Conservation (phyloP, 2,329 filamentous ascomycete genomes). For the Penicillium griseofulvum region DNA sequence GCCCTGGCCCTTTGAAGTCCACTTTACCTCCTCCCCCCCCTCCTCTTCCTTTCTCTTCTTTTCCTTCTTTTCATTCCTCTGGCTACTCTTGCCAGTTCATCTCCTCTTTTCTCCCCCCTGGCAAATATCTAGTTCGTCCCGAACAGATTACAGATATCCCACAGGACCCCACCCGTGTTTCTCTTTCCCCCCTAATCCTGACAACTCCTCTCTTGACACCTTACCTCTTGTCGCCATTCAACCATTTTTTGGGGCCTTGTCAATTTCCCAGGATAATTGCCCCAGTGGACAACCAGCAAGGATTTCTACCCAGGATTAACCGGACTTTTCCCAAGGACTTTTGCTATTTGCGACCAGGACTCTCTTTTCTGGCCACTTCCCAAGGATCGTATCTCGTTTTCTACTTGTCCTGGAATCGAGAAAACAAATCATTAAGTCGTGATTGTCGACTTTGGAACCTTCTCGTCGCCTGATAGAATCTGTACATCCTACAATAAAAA, state of each 20-base stretch:
- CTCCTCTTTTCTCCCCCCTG: background rate
- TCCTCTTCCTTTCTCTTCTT: constrained; percentile 17
- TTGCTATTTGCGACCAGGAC: constrained; percentile 12
- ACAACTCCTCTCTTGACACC: constrained; percentile 3
- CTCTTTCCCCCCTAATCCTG: constrained; percentile 4
- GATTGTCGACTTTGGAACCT: constrained; percentile 14
- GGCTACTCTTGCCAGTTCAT: background rate
- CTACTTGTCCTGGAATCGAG: constrained; percentile 13
- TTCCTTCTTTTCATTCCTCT: constrained; percentile 7
- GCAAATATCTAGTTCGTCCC: background rate
- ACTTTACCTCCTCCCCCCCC: constrained; percentile 36
- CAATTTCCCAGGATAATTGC: constrained; percentile 21
- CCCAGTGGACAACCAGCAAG: constrained; percentile 17
- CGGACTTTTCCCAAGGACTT: constrained; percentile 7
- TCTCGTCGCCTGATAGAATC: constrained; percentile 14
- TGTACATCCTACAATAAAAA: constrained; percentile 24
- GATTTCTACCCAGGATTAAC: constrained; percentile 15
- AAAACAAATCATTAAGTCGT: constrained; percentile 14
- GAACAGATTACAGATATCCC: constrained; percentile 1
- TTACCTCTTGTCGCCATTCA: constrained; percentile 2
- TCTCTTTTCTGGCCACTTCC: constrained; percentile 13
- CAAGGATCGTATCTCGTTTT: constrained; percentile 13
- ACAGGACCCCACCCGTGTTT: constrained; percentile 2
- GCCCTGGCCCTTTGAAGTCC: constrained; percentile 22
- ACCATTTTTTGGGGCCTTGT: constrained; percentile 5